Base-by-base conservation (phyloP, 345 rosid genomes). In the Pugionium cornutum region DNA sequence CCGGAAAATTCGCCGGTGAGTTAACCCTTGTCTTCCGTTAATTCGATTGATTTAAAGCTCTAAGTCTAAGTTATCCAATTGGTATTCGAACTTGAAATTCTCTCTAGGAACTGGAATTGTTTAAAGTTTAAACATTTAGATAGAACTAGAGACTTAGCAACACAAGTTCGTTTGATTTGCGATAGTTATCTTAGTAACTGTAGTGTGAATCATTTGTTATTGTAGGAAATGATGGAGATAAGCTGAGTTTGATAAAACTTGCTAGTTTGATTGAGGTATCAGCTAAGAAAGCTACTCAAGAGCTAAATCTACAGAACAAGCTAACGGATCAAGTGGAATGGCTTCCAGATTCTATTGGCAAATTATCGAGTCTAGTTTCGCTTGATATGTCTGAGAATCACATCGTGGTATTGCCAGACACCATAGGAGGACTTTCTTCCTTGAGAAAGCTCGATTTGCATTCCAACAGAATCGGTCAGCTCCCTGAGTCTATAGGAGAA, bases 301-400 rank as follows among this genome's bases (percentile, higher is more conserved):
- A 88, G 66, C 80, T 94, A 41, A 81, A 85, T 67, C 89, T 94
- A 50, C 95, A 83, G 59, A 82, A 76, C 83, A 90, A 85, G 80
- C 75, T 94, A 82, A 84, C 78, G 57, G 95, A 85, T 58, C 88
- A 88, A 73, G 77, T 85, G 30, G 96, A 88, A 7, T 94, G 99
- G 99, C 84, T 94, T 9, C 99, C 99, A 2, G 99, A 91, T 49
- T 94, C 99, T 1, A 79, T 88, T 0, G 95, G 97, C 49, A 94
- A 90, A 80, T 62, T 94, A 46, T 83, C 92, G 4, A 75, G 78
- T 71, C 69, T 94, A 77, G 62, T 73, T 49, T 70, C 84, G 1
- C 73, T 94, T 29, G 91, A 94, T 78, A 73, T 94, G 54, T 88
- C 96, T 3, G 95, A 94, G 66, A 94, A 94, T 71, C 81, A 84